Evolutionary conservation across 2,329 filamentous ascomycete species (phyloP), one percentile per base, ranked within the genome.

Genomic region (Chrysosporium queenslandicum): DNA sequence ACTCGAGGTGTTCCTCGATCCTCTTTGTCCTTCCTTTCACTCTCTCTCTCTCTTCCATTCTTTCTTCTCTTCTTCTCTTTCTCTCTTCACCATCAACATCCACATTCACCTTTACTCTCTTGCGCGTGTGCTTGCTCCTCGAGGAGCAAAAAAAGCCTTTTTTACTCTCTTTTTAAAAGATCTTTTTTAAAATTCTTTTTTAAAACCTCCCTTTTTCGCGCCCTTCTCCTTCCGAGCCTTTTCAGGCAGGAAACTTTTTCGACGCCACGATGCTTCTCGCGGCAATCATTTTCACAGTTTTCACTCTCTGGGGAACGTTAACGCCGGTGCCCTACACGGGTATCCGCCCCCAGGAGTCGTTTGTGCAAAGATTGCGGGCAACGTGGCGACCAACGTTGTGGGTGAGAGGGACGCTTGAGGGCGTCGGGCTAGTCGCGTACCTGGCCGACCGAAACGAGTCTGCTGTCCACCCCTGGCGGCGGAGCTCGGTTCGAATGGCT

Each of bases 251-350:
- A n/a, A 5, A 40, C 25, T 43, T 46, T 18, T 45, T 30, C 40
- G 6, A 9, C 55, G 29, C 50, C 20, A 59, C 48, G 27, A 58
- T 64, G 57, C 37, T 63, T 40, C 25, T 63, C 20, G 4, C 20
- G 27, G 55, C 59, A 4, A 55, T 64, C 29, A 25, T 61, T 27
- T 55, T 61, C 37, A 21, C 58, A 40, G 39, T 57, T 37, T 30
- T 65, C 36, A 55, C 60, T 45, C 53, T 64, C 25, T 62, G 60
- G 60, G 60, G 62, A 27, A 51, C 58, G 21, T 58, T 59, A 41
- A 46, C 58, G 41, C 58, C 56, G 8, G 55, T 61, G 25, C 60
- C 60, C 11, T 52, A 49, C 11, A 58, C 60, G 14, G 37, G 59
- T 30, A 58, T 57, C 41, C 43, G 50, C 43, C 59, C 60, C 36